Percentiles rank a stretch among this genome's conserved stretches.
Evolutionary conservation across 768 basidiomycete genomes (phyloP).

Genomic region (Chiua virens): DNA sequence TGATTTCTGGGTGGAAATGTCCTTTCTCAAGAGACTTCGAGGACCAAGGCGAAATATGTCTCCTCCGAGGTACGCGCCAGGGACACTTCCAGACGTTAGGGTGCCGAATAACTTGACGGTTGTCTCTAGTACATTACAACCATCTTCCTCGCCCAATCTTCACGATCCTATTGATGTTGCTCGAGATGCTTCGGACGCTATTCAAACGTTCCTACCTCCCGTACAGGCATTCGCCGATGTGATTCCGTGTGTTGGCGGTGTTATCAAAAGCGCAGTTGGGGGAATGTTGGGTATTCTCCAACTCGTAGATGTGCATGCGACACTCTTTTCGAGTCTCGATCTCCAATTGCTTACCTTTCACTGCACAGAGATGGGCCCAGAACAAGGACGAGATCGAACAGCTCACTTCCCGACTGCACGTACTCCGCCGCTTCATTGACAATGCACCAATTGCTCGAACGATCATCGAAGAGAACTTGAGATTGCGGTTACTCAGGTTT

Average conservation of each 20-base stretch:
- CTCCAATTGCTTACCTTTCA: not conserved
- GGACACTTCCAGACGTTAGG: too few relatives aligned
- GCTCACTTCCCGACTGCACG: not conserved
- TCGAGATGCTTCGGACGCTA: too few relatives aligned
- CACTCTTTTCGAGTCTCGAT: not conserved
- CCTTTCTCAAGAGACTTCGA: too few relatives aligned
- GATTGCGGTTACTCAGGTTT: not conserved
- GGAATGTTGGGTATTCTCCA: not conserved
- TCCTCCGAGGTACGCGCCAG: too few relatives aligned
- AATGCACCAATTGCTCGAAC: not conserved
- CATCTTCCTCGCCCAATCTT: too few relatives aligned
- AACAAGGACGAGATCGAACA: constrained; percentile 6
- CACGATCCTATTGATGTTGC: too few relatives aligned
- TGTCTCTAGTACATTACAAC: too few relatives aligned
- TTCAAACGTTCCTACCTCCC: constrained; percentile 3
- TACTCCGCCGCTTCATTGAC: not conserved
- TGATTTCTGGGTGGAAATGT: too few relatives aligned
- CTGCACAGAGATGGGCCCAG: not conserved
- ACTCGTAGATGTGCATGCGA: constrained; percentile 3
- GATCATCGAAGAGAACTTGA: not conserved
- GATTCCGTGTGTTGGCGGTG: not conserved
- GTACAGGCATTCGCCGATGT: not conserved
- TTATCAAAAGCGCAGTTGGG: constrained; percentile 2
- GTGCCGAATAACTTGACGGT: too few relatives aligned
- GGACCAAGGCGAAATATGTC: too few relatives aligned